Conservation (phyloP, 305 asterid genomes). For the Lippia alba region DNA sequence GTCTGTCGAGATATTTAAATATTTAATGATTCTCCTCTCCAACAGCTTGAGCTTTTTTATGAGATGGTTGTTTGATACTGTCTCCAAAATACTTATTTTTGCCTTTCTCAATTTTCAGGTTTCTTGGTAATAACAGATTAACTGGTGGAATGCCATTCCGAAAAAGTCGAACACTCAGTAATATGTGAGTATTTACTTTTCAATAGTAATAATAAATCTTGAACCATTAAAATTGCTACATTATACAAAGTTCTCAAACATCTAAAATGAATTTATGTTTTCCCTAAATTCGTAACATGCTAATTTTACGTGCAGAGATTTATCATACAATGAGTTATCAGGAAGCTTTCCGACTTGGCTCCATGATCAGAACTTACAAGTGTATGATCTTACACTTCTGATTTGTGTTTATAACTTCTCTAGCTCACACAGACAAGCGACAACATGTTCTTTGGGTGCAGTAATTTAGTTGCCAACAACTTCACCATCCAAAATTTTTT, state of each 20-base stretch:
- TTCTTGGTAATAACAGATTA: constrained; percentile 73
- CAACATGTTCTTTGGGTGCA: constrained; percentile 32
- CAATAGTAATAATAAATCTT: too few species aligned
- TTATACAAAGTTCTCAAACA: too few species aligned
- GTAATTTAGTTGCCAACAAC: constrained; percentile 83
- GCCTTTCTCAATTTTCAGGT: constrained; percentile 45
- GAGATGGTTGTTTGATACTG: too few species aligned
- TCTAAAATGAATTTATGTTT: too few species aligned
- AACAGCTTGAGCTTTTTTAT: background rate
- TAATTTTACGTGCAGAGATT: constrained; percentile 60
- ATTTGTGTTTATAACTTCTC: constrained; percentile 8
- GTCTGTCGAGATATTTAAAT: background rate
- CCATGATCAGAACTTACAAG: constrained; percentile 47
- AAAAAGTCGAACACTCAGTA: constrained; percentile 48
- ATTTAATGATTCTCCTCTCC: too few species aligned
- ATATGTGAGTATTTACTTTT: constrained; percentile 46
- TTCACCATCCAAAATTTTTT: constrained; percentile 51
- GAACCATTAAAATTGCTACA: too few species aligned
- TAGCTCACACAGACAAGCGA: constrained; percentile 7
- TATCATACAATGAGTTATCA: constrained; percentile 77
- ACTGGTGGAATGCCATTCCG: constrained; percentile 55
- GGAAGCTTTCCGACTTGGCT: constrained; percentile 85
- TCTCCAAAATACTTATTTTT: constrained; percentile 1
- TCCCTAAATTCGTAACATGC: background rate
- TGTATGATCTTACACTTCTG: constrained; percentile 43